Conservation (phyloP, 352 stramenopile species). For the Globisporangium carolinianum region DNA sequence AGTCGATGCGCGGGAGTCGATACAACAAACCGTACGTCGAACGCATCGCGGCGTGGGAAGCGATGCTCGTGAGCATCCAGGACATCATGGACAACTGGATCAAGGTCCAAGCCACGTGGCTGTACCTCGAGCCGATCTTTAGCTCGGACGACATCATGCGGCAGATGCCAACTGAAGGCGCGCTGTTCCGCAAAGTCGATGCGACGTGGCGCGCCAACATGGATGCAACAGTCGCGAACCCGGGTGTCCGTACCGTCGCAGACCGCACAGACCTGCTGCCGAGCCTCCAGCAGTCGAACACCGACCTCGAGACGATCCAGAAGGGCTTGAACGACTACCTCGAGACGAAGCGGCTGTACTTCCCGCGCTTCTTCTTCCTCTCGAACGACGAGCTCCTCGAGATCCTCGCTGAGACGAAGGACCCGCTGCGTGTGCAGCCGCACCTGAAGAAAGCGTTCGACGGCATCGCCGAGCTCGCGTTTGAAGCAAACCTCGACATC, state of each 20-base stretch:
- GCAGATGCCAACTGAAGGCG: constrained; percentile 87
- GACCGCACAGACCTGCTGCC: constrained; percentile 75
- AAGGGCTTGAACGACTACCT: constrained; percentile 92
- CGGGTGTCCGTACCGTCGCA: constrained; percentile 70
- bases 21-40: constrained; percentile 93
- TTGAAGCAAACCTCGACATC: constrained; percentile 90
- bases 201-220: constrained; percentile 85
- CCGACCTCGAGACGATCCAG: constrained; percentile 91
- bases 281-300: constrained; percentile 84
- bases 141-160: constrained; percentile 91
- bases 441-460: constrained; percentile 94
- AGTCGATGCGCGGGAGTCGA: constrained; percentile 91
- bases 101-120: constrained; percentile 90
- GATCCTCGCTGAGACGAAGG: constrained; percentile 90
- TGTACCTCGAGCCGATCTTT: constrained; percentile 93
- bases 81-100: constrained; percentile 94
- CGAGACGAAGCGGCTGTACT: constrained; percentile 87
- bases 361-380: constrained; percentile 91
- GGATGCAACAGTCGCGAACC: constrained; percentile 73
- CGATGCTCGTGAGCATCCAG: constrained; percentile 85
- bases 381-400: constrained; percentile 91
- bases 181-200: constrained; percentile 85
- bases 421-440: constrained; percentile 91
- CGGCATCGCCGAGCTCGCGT: constrained; percentile 90
- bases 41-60: constrained; percentile 85